Evolutionary conservation across 1,284 basidiomycete species (phyloP), one percentile per base, ranked within the genome.

Genomic region (Gomphus sp.): DNA sequence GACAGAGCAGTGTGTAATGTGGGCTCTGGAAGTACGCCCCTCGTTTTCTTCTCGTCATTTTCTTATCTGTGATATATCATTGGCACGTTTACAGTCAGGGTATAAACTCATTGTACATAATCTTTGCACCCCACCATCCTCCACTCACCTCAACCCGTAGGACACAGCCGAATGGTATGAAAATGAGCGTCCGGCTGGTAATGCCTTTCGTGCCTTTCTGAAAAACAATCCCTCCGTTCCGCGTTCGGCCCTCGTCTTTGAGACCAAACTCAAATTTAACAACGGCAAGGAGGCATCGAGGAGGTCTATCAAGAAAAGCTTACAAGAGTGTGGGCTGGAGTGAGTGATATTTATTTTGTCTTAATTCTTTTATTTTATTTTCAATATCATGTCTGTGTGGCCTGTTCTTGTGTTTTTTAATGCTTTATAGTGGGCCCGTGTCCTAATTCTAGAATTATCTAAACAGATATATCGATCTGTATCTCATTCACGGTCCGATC

Each of bases 191-290:
- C 78, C 82, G 62, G 81, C 79, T 60, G 84, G 85, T 8, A 69
- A 73, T 43, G 85, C 83, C 16, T 80, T 89, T 66, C 71, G 71
- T 52, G 79, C 82, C 63, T 87, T 80, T 68, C 77, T 80, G 68
- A 67, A 70, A 53, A 56, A 60, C 63, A 69, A 69, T 47, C 69
- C 75, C 16, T 68, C 70, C 52, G 74, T 76, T 10, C 76, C 78
- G 48, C 81, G 85, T 37, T 72, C 73, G 7, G 77, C 79, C 22
- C 76, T 90, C 62, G 88, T 82, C 73, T 83, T 81, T 69, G 86
- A 82, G 33, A 85, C 84, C 36, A 88, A 90, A 69, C 75, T 89
- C 56, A 84, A 79, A 71, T 66, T 71, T 49, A 88, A 89, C 67
- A 69, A 73, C 41, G 76, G 77, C 10, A 82, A 83, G 69, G 72